Evolutionary conservation across 345 rosid species (phyloP).

Genomic region (Corymbia maculata): DNA sequence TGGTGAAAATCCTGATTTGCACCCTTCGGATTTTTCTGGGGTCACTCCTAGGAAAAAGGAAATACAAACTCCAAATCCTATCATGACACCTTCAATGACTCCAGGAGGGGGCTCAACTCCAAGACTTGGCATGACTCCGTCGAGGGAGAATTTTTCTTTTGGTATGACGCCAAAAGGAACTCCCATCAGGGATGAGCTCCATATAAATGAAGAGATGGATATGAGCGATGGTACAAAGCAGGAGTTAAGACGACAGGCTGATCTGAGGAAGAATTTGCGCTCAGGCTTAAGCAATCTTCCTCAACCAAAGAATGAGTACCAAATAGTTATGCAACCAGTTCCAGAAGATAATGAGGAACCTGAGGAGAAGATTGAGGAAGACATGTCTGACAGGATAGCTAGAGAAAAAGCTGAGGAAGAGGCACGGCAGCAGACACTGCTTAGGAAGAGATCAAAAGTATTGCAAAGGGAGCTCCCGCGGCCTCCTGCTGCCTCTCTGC

Average conservation of each 20-base stretch:
- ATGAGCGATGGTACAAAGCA: slow-evolving; percentile 62
- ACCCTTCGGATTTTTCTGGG: slow-evolving; percentile 98
- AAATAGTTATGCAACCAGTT: slow-evolving; percentile 70
- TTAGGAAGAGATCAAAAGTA: slow-evolving; percentile 94
- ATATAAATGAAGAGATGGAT: slow-evolving; percentile 89
- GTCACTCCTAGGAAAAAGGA: slow-evolving; percentile 90
- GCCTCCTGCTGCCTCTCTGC: slow-evolving; percentile 88
- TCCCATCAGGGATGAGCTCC: slow-evolving; percentile 95
- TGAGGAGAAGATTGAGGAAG: slow-evolving; percentile 94
- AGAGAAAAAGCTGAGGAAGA: slow-evolving; percentile 95
- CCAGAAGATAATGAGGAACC: slow-evolving; percentile 82
- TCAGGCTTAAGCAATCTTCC: slow-evolving; percentile 82
- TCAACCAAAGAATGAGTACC: slow-evolving; percentile 92
- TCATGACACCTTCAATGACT: slow-evolving; percentile 89
- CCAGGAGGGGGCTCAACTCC: slow-evolving; percentile 86
- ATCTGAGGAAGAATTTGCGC: slow-evolving; percentile 61
- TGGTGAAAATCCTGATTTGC: slow-evolving; percentile 97
- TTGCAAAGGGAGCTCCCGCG: slow-evolving; percentile 97
- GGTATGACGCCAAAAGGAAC: slow-evolving; percentile 89
- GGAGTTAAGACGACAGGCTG: slow-evolving; percentile 75
- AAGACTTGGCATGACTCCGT: slow-evolving; percentile 86
- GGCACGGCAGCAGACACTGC: slow-evolving; percentile 73
- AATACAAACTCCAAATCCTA: slow-evolving; percentile 86
- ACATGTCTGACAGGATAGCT: slow-evolving; percentile 90
- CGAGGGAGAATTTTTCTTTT: slow-evolving; percentile 76